Conservation (phyloP, 306 rosid genomes). For the Sophora flavescens region DNA sequence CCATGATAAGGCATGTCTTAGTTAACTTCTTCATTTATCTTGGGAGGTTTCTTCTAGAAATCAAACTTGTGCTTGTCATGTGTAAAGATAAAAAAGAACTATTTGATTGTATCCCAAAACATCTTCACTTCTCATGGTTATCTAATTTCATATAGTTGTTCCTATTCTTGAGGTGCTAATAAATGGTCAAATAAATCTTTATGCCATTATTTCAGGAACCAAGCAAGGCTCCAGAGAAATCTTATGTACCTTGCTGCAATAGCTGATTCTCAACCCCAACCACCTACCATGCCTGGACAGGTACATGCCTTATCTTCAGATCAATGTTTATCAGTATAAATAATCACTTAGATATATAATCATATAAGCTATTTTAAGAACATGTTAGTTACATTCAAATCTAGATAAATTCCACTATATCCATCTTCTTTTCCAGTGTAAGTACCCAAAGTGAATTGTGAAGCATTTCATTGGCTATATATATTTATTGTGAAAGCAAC, state of each 20-base stretch:
- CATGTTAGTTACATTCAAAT: neutral
- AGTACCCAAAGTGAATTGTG: no score
- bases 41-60: neutral
- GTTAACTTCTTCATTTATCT: neutral
- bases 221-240: constrained; percentile 95
- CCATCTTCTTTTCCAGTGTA: no score
- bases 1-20: neutral
- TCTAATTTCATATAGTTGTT: neutral
- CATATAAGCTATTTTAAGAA: neutral
- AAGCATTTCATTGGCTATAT: no score
- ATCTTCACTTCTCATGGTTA: neutral
- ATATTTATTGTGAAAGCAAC: no score
- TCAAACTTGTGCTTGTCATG: neutral
- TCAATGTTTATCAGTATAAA: neutral
- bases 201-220: constrained; percentile 68
- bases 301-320: constrained; percentile 45
- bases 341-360: neutral
- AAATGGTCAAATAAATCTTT: neutral
- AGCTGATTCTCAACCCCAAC: constrained; percentile 99
- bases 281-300: constrained; percentile 86
- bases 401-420: no score
- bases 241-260: constrained; percentile 99
- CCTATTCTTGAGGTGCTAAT: neutral
- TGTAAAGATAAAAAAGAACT: neutral
- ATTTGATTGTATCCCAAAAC: neutral